Evolutionary conservation across 371 early-diverging fungal species (phyloP), one percentile per base, ranked within the genome.

Genomic region (Circinella minor): DNA sequence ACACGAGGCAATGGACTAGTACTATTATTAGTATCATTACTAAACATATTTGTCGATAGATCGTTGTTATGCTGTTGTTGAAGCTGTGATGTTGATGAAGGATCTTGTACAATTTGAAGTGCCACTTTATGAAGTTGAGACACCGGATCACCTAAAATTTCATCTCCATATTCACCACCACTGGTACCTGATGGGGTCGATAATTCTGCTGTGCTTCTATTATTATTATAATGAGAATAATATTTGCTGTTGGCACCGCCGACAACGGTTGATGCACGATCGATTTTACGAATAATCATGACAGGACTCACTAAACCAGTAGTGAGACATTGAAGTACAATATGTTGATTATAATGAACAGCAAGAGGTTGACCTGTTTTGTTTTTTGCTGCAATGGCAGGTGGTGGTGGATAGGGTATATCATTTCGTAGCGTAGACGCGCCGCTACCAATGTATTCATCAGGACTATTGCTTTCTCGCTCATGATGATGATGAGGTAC

Each of bases 51-150:
- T 9, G 6, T 59, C 14, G 18, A n/a, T 57, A 4, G 3, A 39
- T 61, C 38, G 61, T 61, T 61, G 57, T 49, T 9, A 37, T 17
- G 57, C 27, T 34, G 54, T 6, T 48, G 38, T 57, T 43, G 43
- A 43, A 3, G 1, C 6, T 11, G 43, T 9, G 43, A 1, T 6
- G 43, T 9, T 9, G 57, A 36, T 61, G 71, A 63, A 46, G 72
- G 67, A 17, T 77, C 75, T 55, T 83, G 80, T 14, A 84, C 82
- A 63, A 93, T 84, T 80, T 94, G 90, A 68, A 95, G 89, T 3
- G 94, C 93, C 6, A 95, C 90, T 81, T 94, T 94, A 81, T 96
- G 95, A 43, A 96, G 84, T 76, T 94, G 95, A 7, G 92, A 92
- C 0, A 96, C 91, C 0, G 95, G 93, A 69, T 77, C 81, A 18